Conservation (phyloP, 768 basidiomycete genomes). For the Kwoniella heveanensis region DNA sequence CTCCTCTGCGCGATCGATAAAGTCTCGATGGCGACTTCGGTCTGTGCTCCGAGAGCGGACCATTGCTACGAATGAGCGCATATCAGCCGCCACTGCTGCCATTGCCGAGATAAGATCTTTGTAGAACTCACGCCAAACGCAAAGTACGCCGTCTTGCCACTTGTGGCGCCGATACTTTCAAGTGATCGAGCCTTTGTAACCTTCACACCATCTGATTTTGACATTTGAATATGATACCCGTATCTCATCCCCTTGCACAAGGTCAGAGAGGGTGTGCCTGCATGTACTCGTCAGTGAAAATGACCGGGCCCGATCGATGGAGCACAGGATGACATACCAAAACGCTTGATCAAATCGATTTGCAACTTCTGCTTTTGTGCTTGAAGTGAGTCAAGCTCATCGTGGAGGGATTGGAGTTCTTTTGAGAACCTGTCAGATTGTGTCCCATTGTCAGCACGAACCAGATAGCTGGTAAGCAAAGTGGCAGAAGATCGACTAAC, state of each 20-base stretch:
- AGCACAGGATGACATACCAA: conserved; percentile 25
- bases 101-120: background rate
- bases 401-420: conserved; percentile 31
- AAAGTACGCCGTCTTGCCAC: conserved; percentile 35
- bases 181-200: conserved; percentile 35
- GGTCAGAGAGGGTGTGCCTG: conserved; percentile 19
- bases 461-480: background rate
- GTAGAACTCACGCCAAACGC: conserved; percentile 36
- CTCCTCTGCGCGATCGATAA: conserved; percentile 50
- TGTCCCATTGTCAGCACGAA: background rate
- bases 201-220: conserved; percentile 30
- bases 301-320: no score
- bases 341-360: conserved; percentile 24
- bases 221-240: conserved; percentile 33
- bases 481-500: conserved; percentile 28
- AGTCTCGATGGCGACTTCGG: conserved; percentile 34
- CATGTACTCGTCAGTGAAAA: background rate
- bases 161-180: conserved; percentile 27
- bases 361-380: conserved; percentile 34
- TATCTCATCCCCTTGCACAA: conserved; percentile 21
- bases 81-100: no score
- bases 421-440: conserved; percentile 29
- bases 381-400: conserved; percentile 21
- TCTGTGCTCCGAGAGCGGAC: conserved; percentile 43
- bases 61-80: no score